A percentile compares a stretch with the other conserved stretches of the same genome.
These are phyloP conservation scores for Gossypium turneri DNA, from an alignment of 345 rosid species.

Conservation along the genomic window DNA sequence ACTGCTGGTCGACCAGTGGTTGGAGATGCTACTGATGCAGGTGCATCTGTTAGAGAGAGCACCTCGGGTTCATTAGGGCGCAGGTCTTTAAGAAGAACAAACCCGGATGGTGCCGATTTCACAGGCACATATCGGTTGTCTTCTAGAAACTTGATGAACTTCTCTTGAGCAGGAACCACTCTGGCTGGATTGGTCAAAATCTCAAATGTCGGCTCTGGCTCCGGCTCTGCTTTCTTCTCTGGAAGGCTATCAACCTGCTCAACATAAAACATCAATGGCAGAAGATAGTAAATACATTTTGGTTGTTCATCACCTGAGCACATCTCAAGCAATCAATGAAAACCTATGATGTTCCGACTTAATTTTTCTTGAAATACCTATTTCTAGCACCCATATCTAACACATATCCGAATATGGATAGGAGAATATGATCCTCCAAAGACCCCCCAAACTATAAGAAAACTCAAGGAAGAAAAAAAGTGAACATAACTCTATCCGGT, in stretches of 20 bases:
- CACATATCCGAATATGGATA: too few species aligned
- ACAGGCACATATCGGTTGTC: slow-evolving; percentile 89
- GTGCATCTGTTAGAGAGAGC: slow-evolving; percentile 89
- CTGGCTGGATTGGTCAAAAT: slow-evolving; percentile 94
- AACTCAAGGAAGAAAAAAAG: too few species aligned
- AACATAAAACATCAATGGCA: neutral
- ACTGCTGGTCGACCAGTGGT: slow-evolving; percentile 48
- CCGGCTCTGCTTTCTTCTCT: slow-evolving; percentile 91
- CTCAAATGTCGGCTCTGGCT: slow-evolving; percentile 56
- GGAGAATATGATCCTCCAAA: too few species aligned
- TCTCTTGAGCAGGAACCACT: slow-evolving; percentile 94
- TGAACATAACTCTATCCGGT: too few species aligned
- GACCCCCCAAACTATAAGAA: too few species aligned
- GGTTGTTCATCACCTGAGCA: neutral
- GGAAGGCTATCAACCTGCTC: slow-evolving; percentile 68
- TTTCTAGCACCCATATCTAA: too few species aligned
- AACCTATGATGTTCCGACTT: too few species aligned
- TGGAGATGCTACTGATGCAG: slow-evolving; percentile 59
- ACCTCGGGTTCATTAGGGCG: slow-evolving; percentile 78
- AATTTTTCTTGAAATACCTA: too few species aligned
- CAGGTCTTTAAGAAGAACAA: slow-evolving; percentile 82
- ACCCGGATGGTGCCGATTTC: slow-evolving; percentile 92
- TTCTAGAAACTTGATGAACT: slow-evolving; percentile 69
- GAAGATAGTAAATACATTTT: too few species aligned
- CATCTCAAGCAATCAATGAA: too few species aligned